Base-by-base conservation (phyloP, 306 rosid genomes). In the Abrus pulchellus region DNA sequence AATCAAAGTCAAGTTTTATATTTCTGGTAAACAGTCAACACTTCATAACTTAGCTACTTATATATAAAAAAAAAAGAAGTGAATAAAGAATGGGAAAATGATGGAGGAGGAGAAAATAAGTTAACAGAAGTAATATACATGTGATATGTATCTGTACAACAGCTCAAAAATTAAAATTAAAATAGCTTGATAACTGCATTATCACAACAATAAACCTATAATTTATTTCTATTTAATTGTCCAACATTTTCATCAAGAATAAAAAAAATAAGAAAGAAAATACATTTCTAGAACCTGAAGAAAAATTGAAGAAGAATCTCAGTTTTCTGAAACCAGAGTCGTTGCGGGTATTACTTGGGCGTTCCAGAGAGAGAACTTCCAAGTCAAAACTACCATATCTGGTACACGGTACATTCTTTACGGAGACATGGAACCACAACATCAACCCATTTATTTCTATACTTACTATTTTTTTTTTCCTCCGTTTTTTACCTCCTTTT, bases 261-360 rank as follows among this genome's bases (percentile, higher is more conserved):
- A 47, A 82, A 82, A 59, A 45, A 64, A 48, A 20, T 32, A 10
- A 28, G 32, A 68, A 36, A 65, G 11, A 4, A 27, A 76, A 45
- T 29, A 30, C 48, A 43, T 56, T 27, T 9, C 40, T 28, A 2
- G 9, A 4, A 68, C 40, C 12, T 28, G 52, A 1, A 3, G 32
- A 33, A 48, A 60, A 32, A 36, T 36, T 14, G 69, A 33, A 63
- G 47, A 65, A 44, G 36, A 78, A 77, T 59, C 68, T 70, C n/a
- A 52, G 78, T 13, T 52, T n/a, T 52, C 36, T 3, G 7, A 53
- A 47, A 9, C 10, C 28, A 43, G 55, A 12, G 4, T 3, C 28
- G 57, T 5, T 20, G 20, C 20, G 20, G 9, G 12, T 43, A 43
- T 6, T 5, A 36, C 40, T 34, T 34, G 40, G 40, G 4, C 2